Base-by-base conservation (phyloP, 257 asterid genomes). In the Salvia splendens region DNA sequence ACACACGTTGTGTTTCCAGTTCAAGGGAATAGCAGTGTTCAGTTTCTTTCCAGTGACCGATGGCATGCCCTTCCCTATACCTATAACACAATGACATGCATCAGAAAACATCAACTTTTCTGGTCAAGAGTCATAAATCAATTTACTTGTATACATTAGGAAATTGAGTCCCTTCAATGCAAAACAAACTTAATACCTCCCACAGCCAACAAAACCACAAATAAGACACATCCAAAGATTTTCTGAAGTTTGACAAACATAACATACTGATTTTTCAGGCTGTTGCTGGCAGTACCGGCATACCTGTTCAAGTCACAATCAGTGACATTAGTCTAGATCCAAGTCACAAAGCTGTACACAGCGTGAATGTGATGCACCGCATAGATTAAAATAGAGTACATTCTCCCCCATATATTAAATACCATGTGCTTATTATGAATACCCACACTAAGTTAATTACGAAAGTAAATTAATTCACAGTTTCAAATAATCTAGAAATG, bases 251-350 rank as follows among this genome's bases (percentile, higher is more conserved):
- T 85, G 93, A 65, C 99, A 94, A 67, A 83, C 69, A 75, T 84
- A 78, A 57, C 97, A 94, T 69, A 75, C 81, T 78, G 99, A 94
- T 79, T 85, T 88, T 81, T 87, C 96, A 46, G 99, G 96, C 84
- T 88, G 97, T 83, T 91, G 95, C 83, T 94, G 99, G 81, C 96
- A 94, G 83, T 87, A 94, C 61, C 99, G 88, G 65, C 99, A 94
- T 61, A 94, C 99, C 97, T 93, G 76, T 64, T 75, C 72, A 70
- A 73, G 60, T 52, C 12, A 15, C 65, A 85, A 77, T 24, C 17
- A 68, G 53, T 69, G 30, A 74, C 36, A 61, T 70, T 40, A 67
- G 63, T 42, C 64, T 24, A 20, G 30, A 61, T 60, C 63, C 61
- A 35, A 74, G 46, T 66, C 66, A 40, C 60, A 63, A 41, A 70